These are phyloP conservation scores for Tylopilus sp. DNA, from an alignment of 768 basidiomycete species.

Conservation along the genomic window DNA sequence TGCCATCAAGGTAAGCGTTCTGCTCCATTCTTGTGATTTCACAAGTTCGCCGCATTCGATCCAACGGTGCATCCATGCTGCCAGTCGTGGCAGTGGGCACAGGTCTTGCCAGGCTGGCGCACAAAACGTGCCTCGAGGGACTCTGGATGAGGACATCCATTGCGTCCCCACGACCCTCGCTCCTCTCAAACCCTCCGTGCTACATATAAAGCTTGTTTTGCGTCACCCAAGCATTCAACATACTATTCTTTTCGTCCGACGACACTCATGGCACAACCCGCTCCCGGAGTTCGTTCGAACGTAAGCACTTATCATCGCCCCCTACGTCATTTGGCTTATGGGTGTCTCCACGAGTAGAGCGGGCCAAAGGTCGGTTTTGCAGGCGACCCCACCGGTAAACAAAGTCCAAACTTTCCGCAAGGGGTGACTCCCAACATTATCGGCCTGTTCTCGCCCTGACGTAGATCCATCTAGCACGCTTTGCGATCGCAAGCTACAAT, in stretches of 20 bases:
- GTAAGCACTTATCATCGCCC: constrained; percentile 8
- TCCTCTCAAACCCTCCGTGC: constrained; percentile 1
- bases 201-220: constrained; percentile 14
- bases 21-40: constrained; percentile 13
- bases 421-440: constrained; percentile 5
- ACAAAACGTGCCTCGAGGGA: not conserved
- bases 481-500: constrained; percentile 11
- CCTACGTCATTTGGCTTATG: not conserved
- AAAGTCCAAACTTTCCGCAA: not conserved
- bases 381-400: not conserved
- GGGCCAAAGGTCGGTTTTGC: not conserved
- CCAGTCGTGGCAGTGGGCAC: not conserved
- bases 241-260: not conserved
- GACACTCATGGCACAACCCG: constrained; percentile 1
- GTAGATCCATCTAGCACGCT: not conserved
- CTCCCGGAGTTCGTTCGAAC: not conserved
- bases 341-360: constrained; percentile 3
- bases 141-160: constrained; percentile 2
- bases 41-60: constrained; percentile 19
- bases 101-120: constrained; percentile 1
- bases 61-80: constrained; percentile 1
- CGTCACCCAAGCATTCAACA: not conserved
- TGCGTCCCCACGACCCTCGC: not conserved
- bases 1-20: not conserved
- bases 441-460: not conserved